These are phyloP conservation scores for Podaxis mareebaensis DNA, from an alignment of 768 basidiomycete species.

Conservation along the genomic window DNA sequence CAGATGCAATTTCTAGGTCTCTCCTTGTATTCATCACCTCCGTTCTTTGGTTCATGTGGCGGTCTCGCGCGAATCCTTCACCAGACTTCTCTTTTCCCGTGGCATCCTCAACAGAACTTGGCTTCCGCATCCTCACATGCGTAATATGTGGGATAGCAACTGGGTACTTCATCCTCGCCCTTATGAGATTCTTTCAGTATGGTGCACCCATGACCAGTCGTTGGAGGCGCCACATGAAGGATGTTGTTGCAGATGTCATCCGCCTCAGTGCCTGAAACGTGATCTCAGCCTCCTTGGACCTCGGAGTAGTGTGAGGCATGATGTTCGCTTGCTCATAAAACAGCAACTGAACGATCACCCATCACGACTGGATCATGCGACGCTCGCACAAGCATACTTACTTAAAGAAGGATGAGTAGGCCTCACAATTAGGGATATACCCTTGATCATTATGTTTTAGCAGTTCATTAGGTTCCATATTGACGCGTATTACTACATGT, in stretches of 20 bases:
- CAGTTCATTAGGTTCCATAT: no score
- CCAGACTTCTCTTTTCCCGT: neutral
- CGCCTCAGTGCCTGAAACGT: neutral
- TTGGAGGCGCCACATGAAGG: neutral
- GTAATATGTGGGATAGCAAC: neutral
- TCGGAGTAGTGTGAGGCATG: no score
- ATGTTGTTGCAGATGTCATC: neutral
- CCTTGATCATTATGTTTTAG: no score
- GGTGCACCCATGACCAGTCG: constrained; percentile 20
- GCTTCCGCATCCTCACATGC: neutral
- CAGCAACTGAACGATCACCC: no score
- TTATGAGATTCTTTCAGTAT: neutral
- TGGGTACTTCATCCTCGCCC: neutral
- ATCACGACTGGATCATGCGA: no score
- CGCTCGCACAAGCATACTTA: no score
- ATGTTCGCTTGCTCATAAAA: no score
- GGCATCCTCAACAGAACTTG: neutral
- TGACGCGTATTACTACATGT: no score
- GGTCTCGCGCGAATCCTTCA: neutral
- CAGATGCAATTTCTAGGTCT: neutral
- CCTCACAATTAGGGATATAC: no score
- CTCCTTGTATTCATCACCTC: neutral
- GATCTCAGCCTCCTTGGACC: no score
- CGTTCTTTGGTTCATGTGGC: neutral
- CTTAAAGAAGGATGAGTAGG: no score